These are phyloP conservation scores for Sugiyamaella boreocaroliniensis DNA, from an alignment of 805 yeast genomes.

Conservation along the genomic window DNA sequence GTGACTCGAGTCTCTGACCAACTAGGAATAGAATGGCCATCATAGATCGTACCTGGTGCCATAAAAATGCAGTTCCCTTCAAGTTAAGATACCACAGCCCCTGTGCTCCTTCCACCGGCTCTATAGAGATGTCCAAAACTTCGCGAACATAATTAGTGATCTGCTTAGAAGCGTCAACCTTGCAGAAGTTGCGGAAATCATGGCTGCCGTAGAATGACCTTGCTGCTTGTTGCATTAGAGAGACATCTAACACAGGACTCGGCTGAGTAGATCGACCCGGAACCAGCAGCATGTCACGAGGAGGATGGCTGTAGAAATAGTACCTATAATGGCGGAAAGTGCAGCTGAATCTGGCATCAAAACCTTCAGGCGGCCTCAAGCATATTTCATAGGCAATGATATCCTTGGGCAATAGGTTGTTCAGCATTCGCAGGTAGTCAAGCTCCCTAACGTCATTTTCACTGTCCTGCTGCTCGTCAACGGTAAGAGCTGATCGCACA, in stretches of 20 bases:
- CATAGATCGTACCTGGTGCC: slow-evolving; percentile 99
- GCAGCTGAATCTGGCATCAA: slow-evolving; percentile 93
- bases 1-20: slow-evolving; percentile 69
- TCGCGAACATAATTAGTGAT: slow-evolving; percentile 69
- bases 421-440: slow-evolving; percentile 68
- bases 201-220: slow-evolving; percentile 58
- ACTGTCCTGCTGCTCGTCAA: slow-evolving; percentile 55
- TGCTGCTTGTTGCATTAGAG: slow-evolving; percentile 65
- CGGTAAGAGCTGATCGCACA: slow-evolving; percentile 60
- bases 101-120: slow-evolving; percentile 25
- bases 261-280: not conserved
- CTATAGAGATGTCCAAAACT: slow-evolving; percentile 48
- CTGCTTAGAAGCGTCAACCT: slow-evolving; percentile 90
- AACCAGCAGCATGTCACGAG: not conserved
- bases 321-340: slow-evolving; percentile 79
- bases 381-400: slow-evolving; percentile 77
- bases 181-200: slow-evolving; percentile 93
- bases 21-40: slow-evolving; percentile 72
- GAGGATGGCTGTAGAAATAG: slow-evolving; percentile 40
- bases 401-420: slow-evolving; percentile 72
- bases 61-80: slow-evolving; percentile 82
- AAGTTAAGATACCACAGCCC: slow-evolving; percentile 65
- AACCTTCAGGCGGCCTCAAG: slow-evolving; percentile 70
- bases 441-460: slow-evolving; percentile 60
- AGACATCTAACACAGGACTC: slow-evolving; percentile 46